These are phyloP conservation scores for Ustilago shanxiensis DNA, from an alignment of 1,284 basidiomycete species.

Conservation along the genomic window DNA sequence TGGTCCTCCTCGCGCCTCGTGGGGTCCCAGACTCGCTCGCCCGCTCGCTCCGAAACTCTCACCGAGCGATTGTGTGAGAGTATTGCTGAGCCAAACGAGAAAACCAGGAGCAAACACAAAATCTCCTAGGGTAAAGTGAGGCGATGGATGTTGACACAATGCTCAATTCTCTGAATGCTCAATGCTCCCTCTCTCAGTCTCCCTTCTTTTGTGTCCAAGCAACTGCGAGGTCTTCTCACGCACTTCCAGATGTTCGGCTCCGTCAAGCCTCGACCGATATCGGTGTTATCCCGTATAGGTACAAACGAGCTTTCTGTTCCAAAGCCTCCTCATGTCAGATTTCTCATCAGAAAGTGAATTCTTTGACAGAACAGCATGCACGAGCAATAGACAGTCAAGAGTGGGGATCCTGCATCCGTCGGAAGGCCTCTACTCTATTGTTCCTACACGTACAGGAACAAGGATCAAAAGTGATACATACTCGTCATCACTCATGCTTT, in stretches of 20 bases:
- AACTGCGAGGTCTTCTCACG: too few relatives aligned
- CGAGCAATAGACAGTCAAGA: too few relatives aligned
- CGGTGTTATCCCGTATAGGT: too few relatives aligned
- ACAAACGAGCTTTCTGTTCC: too few relatives aligned
- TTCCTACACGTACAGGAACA: not conserved
- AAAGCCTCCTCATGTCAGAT: too few relatives aligned
- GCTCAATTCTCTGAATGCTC: too few relatives aligned
- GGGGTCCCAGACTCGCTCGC: not conserved
- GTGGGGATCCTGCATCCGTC: not conserved
- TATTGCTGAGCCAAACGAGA: not conserved
- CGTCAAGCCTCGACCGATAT: too few relatives aligned
- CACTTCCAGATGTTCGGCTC: too few relatives aligned
- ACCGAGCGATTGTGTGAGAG: not conserved
- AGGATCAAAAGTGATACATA: not conserved
- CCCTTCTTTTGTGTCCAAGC: not conserved
- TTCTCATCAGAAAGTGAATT: too few relatives aligned
- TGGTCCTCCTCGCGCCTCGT: not conserved
- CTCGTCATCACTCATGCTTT: not conserved
- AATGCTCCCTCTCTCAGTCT: not conserved
- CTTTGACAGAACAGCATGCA: too few relatives aligned
- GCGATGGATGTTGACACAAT: conserved; percentile 1
- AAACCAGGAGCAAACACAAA: too few relatives aligned
- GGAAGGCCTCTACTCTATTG: not conserved
- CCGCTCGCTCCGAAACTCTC: conserved; percentile 2
- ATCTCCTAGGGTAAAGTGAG: not conserved